Base-by-base conservation (phyloP, 1,284 basidiomycete species). In the Ustilago trichophora region DNA sequence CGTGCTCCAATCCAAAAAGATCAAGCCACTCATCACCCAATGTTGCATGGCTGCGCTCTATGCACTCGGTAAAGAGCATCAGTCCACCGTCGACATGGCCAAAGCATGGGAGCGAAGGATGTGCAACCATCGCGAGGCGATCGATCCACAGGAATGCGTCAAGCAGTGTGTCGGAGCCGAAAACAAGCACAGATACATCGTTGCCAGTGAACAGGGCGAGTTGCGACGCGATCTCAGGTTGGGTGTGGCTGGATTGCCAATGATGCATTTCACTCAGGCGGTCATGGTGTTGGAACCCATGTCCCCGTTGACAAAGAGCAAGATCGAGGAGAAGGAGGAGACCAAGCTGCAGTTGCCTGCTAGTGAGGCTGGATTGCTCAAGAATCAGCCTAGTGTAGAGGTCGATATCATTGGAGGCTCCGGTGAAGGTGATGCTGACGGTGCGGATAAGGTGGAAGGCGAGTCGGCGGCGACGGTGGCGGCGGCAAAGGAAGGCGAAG, bases 101-200 rank as follows among this genome's bases (percentile, higher is more conserved):
- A 98, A 98, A 83, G 86, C 84, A 1, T 96, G 94, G 76, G 95
- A 98, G 83, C 86, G 95, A 47, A 83, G 95, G 63, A 91, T 91
- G 83, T 98, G 95, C 81, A 98, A 98, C 80, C 95, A 98, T 79
- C 86, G 89, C 64, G 90, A 92, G 77, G 85, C 84, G 1, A 89
- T 95, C 33, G 85, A 87, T 0, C 90, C 90, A 16, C 87, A 90
- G 44, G 91, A 91, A n/a, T 98, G 95, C 80, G 83, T 98, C 31
- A 81, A 85, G 12, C 87, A 87, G 55, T 49, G 40, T 21, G 33
- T 57, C 5, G 73, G 73, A 0, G 27, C 58, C 4, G 59, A 56
- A 2, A 81, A 81, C 60, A 72, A 80, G 49, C 80, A 81, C 38
- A 44, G 80, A 0, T 81, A 81, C 54, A 59, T 80, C 13, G 59